Evolutionary conservation across 208 protist species (phyloP).

Genomic region (Blastocrithidia nonstop): DNA sequence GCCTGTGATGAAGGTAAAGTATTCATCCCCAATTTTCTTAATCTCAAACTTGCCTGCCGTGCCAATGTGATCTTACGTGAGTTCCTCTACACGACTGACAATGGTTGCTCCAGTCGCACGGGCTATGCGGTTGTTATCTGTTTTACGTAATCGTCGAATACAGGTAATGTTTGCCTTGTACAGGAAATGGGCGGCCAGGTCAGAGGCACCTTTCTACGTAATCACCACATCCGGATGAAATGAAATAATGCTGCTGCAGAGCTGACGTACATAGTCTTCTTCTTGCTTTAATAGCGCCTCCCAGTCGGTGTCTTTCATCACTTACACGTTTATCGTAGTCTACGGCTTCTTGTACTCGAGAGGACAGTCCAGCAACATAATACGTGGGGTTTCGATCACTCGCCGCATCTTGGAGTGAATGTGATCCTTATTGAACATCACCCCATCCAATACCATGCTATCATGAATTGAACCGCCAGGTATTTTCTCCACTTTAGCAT

Average conservation of each 20-base stretch:
- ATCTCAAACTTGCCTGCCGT: conserved; percentile 98
- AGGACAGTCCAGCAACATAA: conserved; percentile 97
- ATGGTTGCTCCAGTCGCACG: conserved; percentile 97
- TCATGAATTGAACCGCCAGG: conserved; percentile 97
- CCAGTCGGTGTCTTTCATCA: conserved; percentile 96
- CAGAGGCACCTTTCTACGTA: conserved; percentile 99
- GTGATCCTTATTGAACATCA: conserved; percentile 99
- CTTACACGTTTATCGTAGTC: conserved; percentile 95
- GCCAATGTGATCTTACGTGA: conserved; percentile 96
- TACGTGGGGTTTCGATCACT: conserved; percentile 96
- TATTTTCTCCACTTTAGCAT: conserved; percentile 98
- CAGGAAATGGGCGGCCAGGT: conserved; percentile 98
- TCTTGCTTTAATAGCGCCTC: conserved; percentile 95
- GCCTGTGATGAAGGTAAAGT: conserved; percentile 98
- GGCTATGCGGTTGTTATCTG: conserved; percentile 99
- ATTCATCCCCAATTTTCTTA: conserved; percentile 99
- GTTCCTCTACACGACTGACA: conserved; percentile 92
- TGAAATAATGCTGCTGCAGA: conserved; percentile 96
- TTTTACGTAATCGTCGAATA: conserved; percentile 97
- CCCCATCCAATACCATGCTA: conserved; percentile 95
- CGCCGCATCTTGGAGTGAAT: conserved; percentile 98
- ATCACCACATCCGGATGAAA: conserved; percentile 99
- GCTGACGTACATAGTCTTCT: conserved; percentile 96
- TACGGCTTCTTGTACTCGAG: conserved; percentile 99
- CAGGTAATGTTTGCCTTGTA: conserved; percentile 95